Percentiles rank a stretch among this genome's conserved stretches.
These are phyloP conservation scores for Auricularia auricula-judae DNA, from an alignment of 768 basidiomycete species.

Conservation along the genomic window DNA sequence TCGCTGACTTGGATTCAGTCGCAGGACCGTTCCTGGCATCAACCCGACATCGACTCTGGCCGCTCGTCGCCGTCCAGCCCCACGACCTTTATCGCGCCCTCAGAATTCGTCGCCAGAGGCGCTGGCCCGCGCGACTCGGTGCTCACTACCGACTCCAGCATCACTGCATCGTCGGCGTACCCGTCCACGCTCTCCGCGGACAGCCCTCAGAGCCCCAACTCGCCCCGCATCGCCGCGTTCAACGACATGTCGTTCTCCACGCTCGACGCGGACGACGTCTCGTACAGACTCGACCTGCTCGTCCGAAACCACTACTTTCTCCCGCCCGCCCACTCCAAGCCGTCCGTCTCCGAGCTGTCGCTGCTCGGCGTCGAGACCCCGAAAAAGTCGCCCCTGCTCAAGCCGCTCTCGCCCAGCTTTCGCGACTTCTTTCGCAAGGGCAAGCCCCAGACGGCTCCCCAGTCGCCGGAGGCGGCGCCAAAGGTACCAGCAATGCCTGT, in stretches of 20 bases:
- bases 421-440: conserved; percentile 63
- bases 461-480: conserved; percentile 33
- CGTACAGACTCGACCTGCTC: conserved; percentile 71
- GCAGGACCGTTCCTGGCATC: neutral
- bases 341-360: conserved; percentile 19
- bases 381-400: conserved; percentile 34
- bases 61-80: neutral
- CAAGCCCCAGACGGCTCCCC: conserved; percentile 54
- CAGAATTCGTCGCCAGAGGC: neutral
- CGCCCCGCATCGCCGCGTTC: conserved; percentile 12
- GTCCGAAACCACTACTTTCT: conserved; percentile 85
- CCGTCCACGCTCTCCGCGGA: conserved; percentile 33
- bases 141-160: conserved; percentile 49
- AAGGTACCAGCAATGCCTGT: conserved; percentile 10
- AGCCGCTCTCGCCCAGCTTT: conserved; percentile 40
- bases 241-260: conserved; percentile 1
- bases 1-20: neutral
- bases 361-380: conserved; percentile 8
- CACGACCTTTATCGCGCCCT: neutral
- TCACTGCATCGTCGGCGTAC: conserved; percentile 64
- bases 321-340: conserved; percentile 79
- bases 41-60: neutral
- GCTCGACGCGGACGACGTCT: conserved; percentile 61
- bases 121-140: conserved; percentile 31
- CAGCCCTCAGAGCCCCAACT: conserved; percentile 38